Conservation (phyloP, 1,139 yeast species). For the Yamadazyma friedrichii region DNA sequence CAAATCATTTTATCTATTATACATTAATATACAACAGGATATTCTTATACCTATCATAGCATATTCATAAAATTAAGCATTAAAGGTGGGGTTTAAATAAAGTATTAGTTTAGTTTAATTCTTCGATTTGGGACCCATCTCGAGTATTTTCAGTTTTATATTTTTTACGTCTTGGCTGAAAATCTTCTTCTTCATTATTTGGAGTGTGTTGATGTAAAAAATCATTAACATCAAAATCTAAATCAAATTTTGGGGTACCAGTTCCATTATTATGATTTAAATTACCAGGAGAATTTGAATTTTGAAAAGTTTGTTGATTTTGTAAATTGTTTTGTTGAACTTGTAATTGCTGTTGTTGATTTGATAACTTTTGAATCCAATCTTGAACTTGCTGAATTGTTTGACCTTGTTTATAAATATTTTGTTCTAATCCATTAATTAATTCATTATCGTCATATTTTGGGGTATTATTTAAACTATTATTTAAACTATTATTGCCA, state of each 20-base stretch:
- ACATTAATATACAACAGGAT: conserved; percentile 8
- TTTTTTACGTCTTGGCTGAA: conserved; percentile 12
- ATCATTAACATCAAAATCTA: conserved; percentile 41
- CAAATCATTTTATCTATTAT: conserved; percentile 4
- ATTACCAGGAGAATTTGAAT: background rate
- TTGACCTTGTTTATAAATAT: conserved; percentile 49
- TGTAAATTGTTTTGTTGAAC: conserved; percentile 21
- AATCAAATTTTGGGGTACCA: conserved; percentile 19
- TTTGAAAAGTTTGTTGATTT: conserved; percentile 8
- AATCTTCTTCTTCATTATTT: conserved; percentile 20
- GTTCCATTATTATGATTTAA: background rate
- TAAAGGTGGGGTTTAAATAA: too few species aligned
- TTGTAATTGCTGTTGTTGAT: conserved; percentile 34
- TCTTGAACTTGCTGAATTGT: conserved; percentile 59
- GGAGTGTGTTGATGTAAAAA: conserved; percentile 23
- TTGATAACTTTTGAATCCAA: conserved; percentile 50
- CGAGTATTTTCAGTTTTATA: conserved; percentile 13
- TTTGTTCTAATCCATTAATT: conserved; percentile 41
- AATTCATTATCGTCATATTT: conserved; percentile 16
- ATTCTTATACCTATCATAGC: background rate
- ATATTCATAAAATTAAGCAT: too few species aligned
- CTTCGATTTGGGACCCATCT: conserved; percentile 9
- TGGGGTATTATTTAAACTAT: background rate
- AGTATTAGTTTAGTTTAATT: conserved; percentile 1
- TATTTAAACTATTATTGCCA: background rate